These are phyloP conservation scores for Magnusiomyces sp. DNA, from an alignment of 1,139 yeast genomes.

Conservation along the genomic window DNA sequence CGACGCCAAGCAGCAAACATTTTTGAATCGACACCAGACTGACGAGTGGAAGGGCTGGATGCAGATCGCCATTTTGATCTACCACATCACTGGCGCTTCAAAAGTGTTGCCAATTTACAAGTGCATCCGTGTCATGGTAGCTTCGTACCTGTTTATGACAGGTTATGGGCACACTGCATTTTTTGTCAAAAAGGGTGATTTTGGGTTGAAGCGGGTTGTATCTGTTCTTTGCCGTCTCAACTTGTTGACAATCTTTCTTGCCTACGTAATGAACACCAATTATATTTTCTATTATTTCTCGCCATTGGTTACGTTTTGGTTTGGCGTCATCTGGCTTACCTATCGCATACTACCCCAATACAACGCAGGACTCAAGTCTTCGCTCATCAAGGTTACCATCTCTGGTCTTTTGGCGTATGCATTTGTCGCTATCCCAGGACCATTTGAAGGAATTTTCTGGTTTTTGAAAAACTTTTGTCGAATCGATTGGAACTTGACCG, in stretches of 20 bases:
- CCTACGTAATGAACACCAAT: constrained; percentile 22
- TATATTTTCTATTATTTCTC: constrained; percentile 23
- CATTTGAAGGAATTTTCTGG: constrained; percentile 18
- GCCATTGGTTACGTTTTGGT: constrained; percentile 24
- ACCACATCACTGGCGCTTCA: constrained; percentile 24
- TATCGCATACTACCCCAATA: constrained; percentile 16
- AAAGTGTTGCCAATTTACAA: constrained; percentile 22
- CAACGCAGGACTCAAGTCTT: constrained; percentile 16
- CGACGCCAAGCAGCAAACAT: constrained; percentile 14
- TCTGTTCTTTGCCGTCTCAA: constrained; percentile 22
- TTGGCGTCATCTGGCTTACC: constrained; percentile 20
- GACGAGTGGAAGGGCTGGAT: constrained; percentile 27
- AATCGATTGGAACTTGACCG: constrained; percentile 21
- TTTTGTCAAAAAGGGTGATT: constrained; percentile 21
- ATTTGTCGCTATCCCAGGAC: constrained; percentile 17
- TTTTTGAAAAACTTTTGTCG: constrained; percentile 16
- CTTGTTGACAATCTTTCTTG: constrained; percentile 19
- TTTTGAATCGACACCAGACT: constrained; percentile 22
- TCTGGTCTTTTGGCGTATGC: constrained; percentile 14
- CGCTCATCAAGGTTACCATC: constrained; percentile 17
- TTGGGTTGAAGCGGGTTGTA: constrained; percentile 20
- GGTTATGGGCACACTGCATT: constrained; percentile 23
- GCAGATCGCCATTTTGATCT: constrained; percentile 22
- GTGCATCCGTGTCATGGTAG: constrained; percentile 21
- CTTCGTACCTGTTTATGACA: constrained; percentile 23